Conservation (phyloP, 768 basidiomycete species). For the Pulveroboletus frians region DNA sequence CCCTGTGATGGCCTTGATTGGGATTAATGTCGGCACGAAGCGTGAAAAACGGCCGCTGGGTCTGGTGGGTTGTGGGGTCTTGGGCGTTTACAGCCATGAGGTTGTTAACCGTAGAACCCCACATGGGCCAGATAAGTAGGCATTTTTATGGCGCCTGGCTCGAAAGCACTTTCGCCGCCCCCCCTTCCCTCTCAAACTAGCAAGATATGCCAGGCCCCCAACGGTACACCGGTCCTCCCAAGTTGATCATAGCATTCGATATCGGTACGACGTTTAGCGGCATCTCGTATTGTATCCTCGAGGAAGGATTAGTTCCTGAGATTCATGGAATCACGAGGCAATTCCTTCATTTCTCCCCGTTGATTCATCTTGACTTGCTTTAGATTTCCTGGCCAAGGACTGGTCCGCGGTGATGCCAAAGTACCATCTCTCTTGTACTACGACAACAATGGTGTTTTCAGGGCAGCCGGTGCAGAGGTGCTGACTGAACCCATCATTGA, state of each 20-base stretch:
- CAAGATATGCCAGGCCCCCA: constrained; percentile 4
- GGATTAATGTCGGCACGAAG: no score
- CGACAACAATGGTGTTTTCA: constrained; percentile 30
- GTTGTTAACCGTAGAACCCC: no score
- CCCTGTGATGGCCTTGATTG: no score
- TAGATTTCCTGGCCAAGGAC: constrained; percentile 37
- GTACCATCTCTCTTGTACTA: constrained; percentile 43
- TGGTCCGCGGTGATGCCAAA: constrained; percentile 37
- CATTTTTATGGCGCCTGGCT: neutral
- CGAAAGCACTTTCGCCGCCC: no score
- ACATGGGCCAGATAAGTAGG: neutral
- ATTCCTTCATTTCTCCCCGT: neutral
- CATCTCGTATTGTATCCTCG: constrained; percentile 2
- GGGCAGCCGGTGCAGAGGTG: constrained; percentile 39
- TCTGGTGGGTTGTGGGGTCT: no score
- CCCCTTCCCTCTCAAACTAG: neutral
- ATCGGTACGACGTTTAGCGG: constrained; percentile 39
- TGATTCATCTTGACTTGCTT: neutral
- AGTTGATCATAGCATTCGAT: constrained; percentile 25
- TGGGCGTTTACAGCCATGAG: no score
- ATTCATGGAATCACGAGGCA: constrained; percentile 8
- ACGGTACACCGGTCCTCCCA: constrained; percentile 9
- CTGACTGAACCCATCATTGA: constrained; percentile 27
- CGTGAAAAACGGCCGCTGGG: no score
- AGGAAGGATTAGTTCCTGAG: constrained; percentile 7